Evolutionary conservation across 164 flowering plant genomes (phyloP).

Genomic region (Malania oleifera): DNA sequence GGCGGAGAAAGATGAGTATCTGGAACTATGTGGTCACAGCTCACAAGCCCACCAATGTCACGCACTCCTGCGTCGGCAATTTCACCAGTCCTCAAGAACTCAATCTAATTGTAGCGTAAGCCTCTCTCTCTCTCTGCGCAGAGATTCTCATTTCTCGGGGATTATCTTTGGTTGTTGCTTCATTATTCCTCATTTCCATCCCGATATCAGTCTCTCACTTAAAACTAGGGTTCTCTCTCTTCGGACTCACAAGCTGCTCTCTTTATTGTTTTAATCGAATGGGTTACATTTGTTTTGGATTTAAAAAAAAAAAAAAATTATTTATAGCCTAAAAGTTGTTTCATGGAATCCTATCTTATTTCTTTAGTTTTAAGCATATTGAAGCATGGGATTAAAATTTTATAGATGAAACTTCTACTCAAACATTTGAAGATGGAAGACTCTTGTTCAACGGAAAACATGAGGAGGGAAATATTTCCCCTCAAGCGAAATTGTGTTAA

Average conservation of each 20-base stretch:
- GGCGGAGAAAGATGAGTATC: conserved; percentile 57
- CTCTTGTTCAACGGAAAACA: too few species aligned
- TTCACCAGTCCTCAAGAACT: conserved; percentile 93
- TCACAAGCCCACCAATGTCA: conserved; percentile 93
- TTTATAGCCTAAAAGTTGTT: too few species aligned
- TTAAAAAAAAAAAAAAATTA: too few species aligned
- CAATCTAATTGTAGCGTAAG: conserved; percentile 91
- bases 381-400: not conserved
- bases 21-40: conserved; percentile 98
- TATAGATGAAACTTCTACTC: not conserved
- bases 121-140: not conserved
- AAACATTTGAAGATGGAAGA: too few species aligned
- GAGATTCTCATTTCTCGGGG: conserved; percentile 1
- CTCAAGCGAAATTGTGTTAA: too few species aligned
- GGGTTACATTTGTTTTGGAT: too few species aligned
- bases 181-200: not conserved
- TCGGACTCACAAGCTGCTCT: not conserved
- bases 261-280: too few species aligned
- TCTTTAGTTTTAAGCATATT: not conserved
- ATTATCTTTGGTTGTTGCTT: conserved; percentile 3
- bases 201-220: not conserved
- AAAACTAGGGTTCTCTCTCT: not conserved
- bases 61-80: conserved; percentile 95
- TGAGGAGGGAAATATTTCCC: too few species aligned
- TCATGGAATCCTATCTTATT: too few species aligned